Evolutionary conservation across 257 asterid genomes (phyloP), one percentile per base, ranked within the genome.

Genomic region (Nicotiana attenuata): DNA sequence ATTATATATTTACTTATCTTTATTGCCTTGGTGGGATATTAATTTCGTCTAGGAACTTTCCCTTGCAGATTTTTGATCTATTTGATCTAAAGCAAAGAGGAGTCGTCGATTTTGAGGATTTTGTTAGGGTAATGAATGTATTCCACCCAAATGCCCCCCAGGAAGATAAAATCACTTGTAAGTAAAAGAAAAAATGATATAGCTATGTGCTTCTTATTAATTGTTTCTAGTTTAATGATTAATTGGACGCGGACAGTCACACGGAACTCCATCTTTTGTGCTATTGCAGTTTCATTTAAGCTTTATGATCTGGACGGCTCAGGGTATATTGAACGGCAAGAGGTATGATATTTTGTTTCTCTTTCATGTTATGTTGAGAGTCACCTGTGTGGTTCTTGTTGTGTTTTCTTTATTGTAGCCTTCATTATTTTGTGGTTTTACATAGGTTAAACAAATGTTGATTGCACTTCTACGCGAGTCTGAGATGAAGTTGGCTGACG

Each of bases 391-490:
- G 77, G 4, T 33, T 67, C 77, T 69, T 3, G 31, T 38, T 38
- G 10, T 41, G 77, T 41, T 41, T 41, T 41, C 0, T 41, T 81
- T 64, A 26, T 64, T 26, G 68, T 26, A 38, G 22, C 65, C 73
- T 81, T 80, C 26, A 81, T 66, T 67, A n/a, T 83, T 60, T 60
- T 85, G 81, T 89, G 85, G 26, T 82, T 85, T 86, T 87, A 17
- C 11, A 80, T 93, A 96, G 99, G 98, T 96, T 81, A 96, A 96
- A 90, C 98, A 96, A 87, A 96, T 96, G 98, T 81, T 96, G 90
- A 91, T 94, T 87, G 98, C 98, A 65, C 96, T 93, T 84, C 82
- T 96, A 16, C 91, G 92, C 0, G 99, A 94, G 89, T 94, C 98
- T 3, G 98, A 93, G 82, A 93, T 96, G 98, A 94, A 89, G 92